Conservation (phyloP, 1,139 yeast genomes). For the Casaregolazyma suthepensis region DNA sequence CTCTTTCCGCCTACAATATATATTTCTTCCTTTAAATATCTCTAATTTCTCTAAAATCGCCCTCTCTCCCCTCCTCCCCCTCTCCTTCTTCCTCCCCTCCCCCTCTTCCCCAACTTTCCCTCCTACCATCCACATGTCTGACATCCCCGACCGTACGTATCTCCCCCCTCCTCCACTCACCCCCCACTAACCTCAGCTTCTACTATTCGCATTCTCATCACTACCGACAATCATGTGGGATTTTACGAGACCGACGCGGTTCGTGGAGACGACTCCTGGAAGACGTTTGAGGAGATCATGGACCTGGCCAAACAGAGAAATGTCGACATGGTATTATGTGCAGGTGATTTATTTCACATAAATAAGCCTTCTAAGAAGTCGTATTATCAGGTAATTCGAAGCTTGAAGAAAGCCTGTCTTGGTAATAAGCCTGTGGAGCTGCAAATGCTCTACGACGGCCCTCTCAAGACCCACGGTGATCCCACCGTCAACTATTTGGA, state of each 20-base stretch:
- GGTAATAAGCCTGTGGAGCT: constrained; percentile 87
- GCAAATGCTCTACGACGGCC: constrained; percentile 77
- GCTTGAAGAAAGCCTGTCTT: constrained; percentile 66
- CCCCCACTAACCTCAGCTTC: constrained; percentile 26
- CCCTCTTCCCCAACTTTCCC: neutral
- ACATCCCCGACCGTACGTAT: neutral
- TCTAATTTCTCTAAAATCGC: neutral
- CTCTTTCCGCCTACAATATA: too few relatives aligned
- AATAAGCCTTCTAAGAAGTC: constrained; percentile 87
- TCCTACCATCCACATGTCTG: neutral
- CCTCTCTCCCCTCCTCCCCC: neutral
- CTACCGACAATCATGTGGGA: constrained; percentile 97
- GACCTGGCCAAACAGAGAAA: constrained; percentile 61
- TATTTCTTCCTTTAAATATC: too few relatives aligned
- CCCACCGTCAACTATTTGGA: constrained; percentile 72
- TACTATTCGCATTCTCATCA: constrained; percentile 69
- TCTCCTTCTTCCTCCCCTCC: neutral
- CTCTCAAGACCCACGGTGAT: constrained; percentile 43
- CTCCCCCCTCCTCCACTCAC: neutral
- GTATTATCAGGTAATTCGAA: constrained; percentile 72
- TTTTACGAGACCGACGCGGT: constrained; percentile 85
- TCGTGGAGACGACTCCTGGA: constrained; percentile 86
- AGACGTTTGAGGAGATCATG: constrained; percentile 79
- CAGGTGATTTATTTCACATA: constrained; percentile 89
- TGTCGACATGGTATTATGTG: constrained; percentile 83